Evolutionary conservation across 1,284 basidiomycete genomes (phyloP).

Genomic region (Mycosarcoma mackinlayi): DNA sequence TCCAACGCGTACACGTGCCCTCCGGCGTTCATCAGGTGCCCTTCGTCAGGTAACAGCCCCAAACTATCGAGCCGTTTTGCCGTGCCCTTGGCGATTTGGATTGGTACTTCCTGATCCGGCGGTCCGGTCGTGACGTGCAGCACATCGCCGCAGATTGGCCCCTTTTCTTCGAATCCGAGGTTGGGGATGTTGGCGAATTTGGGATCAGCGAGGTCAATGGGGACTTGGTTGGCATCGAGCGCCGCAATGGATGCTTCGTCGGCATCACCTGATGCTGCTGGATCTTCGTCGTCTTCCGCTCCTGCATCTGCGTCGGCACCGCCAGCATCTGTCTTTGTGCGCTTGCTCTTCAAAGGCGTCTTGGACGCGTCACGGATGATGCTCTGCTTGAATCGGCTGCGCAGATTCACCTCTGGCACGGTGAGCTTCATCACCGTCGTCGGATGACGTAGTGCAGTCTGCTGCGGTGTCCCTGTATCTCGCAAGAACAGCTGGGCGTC

Average conservation of each 20-base stretch:
- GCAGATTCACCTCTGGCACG: slow-evolving; percentile 25
- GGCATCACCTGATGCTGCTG: slow-evolving; percentile 7
- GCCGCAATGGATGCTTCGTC: slow-evolving; percentile 16
- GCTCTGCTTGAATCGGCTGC: slow-evolving; percentile 19
- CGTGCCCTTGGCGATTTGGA: slow-evolving; percentile 19
- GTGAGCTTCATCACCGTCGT: slow-evolving; percentile 35
- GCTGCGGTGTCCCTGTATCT: slow-evolving; percentile 19
- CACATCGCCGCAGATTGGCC: slow-evolving; percentile 15
- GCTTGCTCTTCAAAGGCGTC: neutral
- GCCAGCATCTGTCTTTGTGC: neutral
- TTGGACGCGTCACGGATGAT: slow-evolving; percentile 12
- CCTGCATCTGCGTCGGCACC: slow-evolving; percentile 8
- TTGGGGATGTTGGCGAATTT: slow-evolving; percentile 34
- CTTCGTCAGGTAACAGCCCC: slow-evolving; percentile 37
- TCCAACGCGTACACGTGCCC: slow-evolving; percentile 52
- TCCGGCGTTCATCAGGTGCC: slow-evolving; percentile 45
- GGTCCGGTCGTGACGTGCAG: slow-evolving; percentile 31
- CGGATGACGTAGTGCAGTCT: slow-evolving; percentile 17
- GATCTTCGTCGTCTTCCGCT: slow-evolving; percentile 26
- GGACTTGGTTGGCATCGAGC: slow-evolving; percentile 26
- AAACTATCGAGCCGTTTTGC: slow-evolving; percentile 21
- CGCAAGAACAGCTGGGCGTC: slow-evolving; percentile 13
- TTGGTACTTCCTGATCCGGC: slow-evolving; percentile 17
- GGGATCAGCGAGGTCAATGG: slow-evolving; percentile 24
- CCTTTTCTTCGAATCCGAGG: slow-evolving; percentile 36